Evolutionary conservation across 1,284 basidiomycete genomes (phyloP).

Genomic region (Ustilago sp.): DNA sequence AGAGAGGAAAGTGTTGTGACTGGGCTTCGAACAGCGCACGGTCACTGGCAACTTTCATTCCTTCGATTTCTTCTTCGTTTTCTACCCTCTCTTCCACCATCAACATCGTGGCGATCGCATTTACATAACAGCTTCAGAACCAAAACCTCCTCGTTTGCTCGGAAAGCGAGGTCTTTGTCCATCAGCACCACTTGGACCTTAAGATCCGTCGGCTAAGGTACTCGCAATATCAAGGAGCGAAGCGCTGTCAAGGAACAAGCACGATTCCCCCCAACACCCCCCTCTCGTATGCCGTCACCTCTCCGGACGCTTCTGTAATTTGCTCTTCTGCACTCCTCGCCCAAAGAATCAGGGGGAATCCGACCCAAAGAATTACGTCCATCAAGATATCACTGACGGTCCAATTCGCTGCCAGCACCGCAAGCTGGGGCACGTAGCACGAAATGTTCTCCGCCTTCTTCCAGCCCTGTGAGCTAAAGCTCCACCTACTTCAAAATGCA

Average conservation of each 20-base stretch:
- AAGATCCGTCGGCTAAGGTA: background rate
- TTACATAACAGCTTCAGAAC: background rate
- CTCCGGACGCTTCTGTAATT: background rate
- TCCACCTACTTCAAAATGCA: constrained; percentile 66
- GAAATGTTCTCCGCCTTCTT: constrained; percentile 64
- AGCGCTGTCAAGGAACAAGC: no score
- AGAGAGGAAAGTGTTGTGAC: background rate
- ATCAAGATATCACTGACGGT: background rate
- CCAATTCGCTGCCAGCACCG: background rate
- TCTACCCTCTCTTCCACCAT: background rate
- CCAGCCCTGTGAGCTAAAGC: constrained; percentile 64
- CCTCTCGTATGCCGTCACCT: background rate
- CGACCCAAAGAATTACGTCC: background rate
- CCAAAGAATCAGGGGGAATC: background rate
- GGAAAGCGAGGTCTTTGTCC: background rate
- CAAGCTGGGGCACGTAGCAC: background rate
- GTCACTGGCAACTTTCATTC: constrained; percentile 1
- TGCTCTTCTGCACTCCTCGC: background rate
- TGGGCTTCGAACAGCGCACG: background rate
- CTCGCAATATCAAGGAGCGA: background rate
- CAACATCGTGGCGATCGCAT: background rate
- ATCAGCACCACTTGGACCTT: background rate
- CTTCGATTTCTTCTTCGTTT: background rate
- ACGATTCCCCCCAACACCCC: background rate
- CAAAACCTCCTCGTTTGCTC: background rate